Conservation (phyloP, 176 grass and related monocot genomes). For the bread wheat (Triticum aestivum) region IWGSC_CS_RefSeq_v2.1 NC_057804.1:462985247-462985746, state of each 20-base stretch:
- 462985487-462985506: not conserved
- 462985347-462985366: constrained; percentile 27
- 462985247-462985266: no score
- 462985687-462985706: not conserved
- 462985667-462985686: constrained; percentile 99
- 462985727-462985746: not conserved
- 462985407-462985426: no score
- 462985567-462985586: constrained; percentile 97
- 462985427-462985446: no score
- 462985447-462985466: not conserved
- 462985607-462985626: constrained; percentile 82
- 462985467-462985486: not conserved
- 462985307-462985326: not conserved
- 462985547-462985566: not conserved
- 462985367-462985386: constrained; percentile 47
- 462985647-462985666: constrained; percentile 92
- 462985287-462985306: not conserved
- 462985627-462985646: constrained; percentile 97
- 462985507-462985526: not conserved
- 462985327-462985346: constrained; percentile 30
- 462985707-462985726: not conserved
- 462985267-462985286: not conserved
- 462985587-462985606: constrained; percentile 87
- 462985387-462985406: not conserved
- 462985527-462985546: not conserved